Conservation (phyloP, 345 rosid genomes). For the Corymbia maculata region DNA sequence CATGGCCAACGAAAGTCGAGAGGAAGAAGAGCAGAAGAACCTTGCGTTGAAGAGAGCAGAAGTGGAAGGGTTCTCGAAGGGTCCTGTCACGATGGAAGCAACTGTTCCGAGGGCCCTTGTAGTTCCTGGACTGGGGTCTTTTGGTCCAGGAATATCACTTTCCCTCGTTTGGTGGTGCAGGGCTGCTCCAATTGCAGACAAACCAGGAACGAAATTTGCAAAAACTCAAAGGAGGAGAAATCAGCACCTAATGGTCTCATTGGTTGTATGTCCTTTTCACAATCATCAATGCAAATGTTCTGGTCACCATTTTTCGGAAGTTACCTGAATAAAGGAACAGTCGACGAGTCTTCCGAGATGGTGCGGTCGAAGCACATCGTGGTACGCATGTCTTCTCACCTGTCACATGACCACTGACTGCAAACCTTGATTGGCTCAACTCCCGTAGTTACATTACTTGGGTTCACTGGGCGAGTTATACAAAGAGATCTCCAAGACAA, state of each 20-base stretch:
- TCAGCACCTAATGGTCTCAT: neutral
- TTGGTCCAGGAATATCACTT: slow-evolving; percentile 68
- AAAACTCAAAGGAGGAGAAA: neutral
- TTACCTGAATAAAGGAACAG: slow-evolving; percentile 68
- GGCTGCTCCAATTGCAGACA: slow-evolving; percentile 32
- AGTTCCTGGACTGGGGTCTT: slow-evolving; percentile 63
- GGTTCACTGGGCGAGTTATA: neutral
- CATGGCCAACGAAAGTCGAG: neutral
- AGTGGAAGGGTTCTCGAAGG: slow-evolving; percentile 73
- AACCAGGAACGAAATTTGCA: neutral
- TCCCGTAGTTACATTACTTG: neutral
- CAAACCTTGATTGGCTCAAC: neutral
- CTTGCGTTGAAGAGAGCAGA: slow-evolving; percentile 93
- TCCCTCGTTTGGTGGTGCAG: slow-evolving; percentile 76
- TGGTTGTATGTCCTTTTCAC: neutral
- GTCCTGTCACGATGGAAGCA: slow-evolving; percentile 88
- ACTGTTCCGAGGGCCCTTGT: slow-evolving; percentile 53
- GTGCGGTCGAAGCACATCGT: slow-evolving; percentile 59
- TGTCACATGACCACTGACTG: slow-evolving; percentile 2
- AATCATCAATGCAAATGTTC: neutral
- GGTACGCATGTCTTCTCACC: slow-evolving; percentile 79
- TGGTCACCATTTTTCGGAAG: neutral
- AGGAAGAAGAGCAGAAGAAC: slow-evolving; percentile 7
- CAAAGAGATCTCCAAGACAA: neutral
- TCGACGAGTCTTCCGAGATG: slow-evolving; percentile 90